Base-by-base conservation (phyloP, 805 yeast species). In the Metschnikowia similis region DNA sequence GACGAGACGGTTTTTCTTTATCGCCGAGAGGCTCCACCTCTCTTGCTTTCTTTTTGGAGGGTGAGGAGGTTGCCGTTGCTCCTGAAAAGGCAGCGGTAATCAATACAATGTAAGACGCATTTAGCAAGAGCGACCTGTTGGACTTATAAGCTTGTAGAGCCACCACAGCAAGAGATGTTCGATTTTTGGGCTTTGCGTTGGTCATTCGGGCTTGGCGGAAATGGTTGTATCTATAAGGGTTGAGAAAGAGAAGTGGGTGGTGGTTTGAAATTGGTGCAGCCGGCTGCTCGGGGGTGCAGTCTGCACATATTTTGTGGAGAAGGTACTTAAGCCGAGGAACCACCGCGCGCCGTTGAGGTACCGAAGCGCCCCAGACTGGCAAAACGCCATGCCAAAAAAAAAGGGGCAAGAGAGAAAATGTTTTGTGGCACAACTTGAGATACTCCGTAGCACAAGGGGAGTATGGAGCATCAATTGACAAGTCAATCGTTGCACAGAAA, bases 21-120 rank as follows among this genome's bases (percentile, higher is more conserved):
- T 46, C 53, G 17, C 42, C 52, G 28, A 43, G 40, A 2, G 38
- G 31, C 26, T 34, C 40, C 10, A 43, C 10, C 16, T 35, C 39
- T 35, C 28, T 43, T 13, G 16, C 16, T 14, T 43, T 43, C 21
- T 56, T 51, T 11, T 50, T 51, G 6, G 52, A 48, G 14, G 60
- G 30, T 11, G 49, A 35, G 6, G 52, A 34, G 4, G 66, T 65
- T 30, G 58, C 62, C 27, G 77, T 71, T 26, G 74, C 77, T 1
- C 75, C 74, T 0, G 75, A 62, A 51, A 73, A 73, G 2, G 76
- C 77, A 6, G 75, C 70, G 0, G 75, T 71, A 17, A 73, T 61
- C 26, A 73, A 59, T 27, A 73, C 66, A 38, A 72, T 69, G 54
- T 72, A 73, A 8, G 76, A 67, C 6, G 74, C 70, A 55, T 73